phyloP scores from a whole-genome alignment of 805 yeast species.

The Hanseniaspora thailandica region DNA sequence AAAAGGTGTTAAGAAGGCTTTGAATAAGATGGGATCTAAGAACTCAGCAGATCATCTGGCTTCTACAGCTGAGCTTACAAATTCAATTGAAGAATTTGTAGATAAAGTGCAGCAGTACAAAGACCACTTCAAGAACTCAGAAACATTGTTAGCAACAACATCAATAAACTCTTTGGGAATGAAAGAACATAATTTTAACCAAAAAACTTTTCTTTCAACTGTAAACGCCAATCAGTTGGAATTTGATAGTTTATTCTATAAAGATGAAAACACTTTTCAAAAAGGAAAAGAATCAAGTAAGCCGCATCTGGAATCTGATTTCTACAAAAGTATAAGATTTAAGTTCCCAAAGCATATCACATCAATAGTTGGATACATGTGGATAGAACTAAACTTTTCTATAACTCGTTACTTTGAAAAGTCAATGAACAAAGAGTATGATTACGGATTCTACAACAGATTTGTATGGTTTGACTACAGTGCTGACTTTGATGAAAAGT shows the following conservation, averaged over 20 bases:
- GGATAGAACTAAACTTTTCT: slow-evolving; percentile 9
- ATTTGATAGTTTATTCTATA: neutral
- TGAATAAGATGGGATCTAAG: slow-evolving; percentile 25
- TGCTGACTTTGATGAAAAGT: neutral
- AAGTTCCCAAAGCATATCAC: neutral
- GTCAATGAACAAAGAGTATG: slow-evolving; percentile 7
- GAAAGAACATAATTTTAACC: neutral
- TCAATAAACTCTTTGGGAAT: neutral
- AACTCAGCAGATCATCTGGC: slow-evolving; percentile 24
- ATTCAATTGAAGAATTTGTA: slow-evolving; percentile 29
- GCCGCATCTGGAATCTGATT: too few species aligned
- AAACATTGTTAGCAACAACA: slow-evolving; percentile 4
- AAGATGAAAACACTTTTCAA: neutral
- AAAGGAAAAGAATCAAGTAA: neutral
- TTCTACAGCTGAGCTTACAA: slow-evolving; percentile 31
- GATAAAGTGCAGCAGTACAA: neutral
- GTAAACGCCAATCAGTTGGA: neutral
- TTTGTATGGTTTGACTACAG: slow-evolving; percentile 14
- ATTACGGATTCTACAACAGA: slow-evolving; percentile 11
- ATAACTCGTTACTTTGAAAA: slow-evolving; percentile 1
- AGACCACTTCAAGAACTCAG: slow-evolving; percentile 11
- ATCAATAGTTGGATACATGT: slow-evolving; percentile 13
- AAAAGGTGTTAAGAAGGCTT: neutral
- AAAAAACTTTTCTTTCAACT: neutral
- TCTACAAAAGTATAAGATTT: neutral